Percentiles rank a stretch among this genome's conserved stretches.
Evolutionary conservation across 768 basidiomycete species (phyloP).

Genomic region (Lactarius deliciosus): DNA sequence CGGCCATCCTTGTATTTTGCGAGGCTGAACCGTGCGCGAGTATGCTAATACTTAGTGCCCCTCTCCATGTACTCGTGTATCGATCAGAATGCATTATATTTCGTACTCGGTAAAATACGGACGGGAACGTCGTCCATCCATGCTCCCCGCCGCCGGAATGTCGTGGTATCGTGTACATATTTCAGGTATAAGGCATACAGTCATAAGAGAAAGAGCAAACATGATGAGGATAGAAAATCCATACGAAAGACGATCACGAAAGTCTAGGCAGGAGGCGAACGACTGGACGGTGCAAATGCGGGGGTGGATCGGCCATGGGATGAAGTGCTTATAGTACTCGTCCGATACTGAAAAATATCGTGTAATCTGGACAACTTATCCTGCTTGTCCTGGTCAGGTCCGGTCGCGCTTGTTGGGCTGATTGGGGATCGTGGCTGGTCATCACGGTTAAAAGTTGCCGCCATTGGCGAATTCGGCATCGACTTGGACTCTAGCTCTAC

Average conservation of each 20-base stretch:
- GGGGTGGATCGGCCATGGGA: slow-evolving; percentile 34
- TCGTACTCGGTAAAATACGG: slow-evolving; percentile 17
- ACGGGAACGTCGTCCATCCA: slow-evolving; percentile 15
- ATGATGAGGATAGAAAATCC: background rate
- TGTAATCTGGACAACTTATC: slow-evolving; percentile 74
- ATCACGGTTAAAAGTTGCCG: slow-evolving; percentile 7
- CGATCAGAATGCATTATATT: slow-evolving; percentile 5
- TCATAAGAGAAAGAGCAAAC: slow-evolving; percentile 5
- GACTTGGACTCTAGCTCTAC: slow-evolving; percentile 31
- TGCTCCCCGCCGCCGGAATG: background rate
- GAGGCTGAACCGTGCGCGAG: background rate
- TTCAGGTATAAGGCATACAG: slow-evolving; percentile 25
- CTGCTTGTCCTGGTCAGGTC: slow-evolving; percentile 42
- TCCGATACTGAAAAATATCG: slow-evolving; percentile 80
- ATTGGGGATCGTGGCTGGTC: slow-evolving; percentile 29
- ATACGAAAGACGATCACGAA: background rate
- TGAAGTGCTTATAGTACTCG: slow-evolving; percentile 56
- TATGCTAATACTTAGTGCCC: background rate
- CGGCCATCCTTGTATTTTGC: background rate
- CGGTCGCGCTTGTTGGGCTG: slow-evolving; percentile 28
- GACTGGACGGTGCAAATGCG: slow-evolving; percentile 16
- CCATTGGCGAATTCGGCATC: slow-evolving; percentile 5
- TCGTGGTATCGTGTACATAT: slow-evolving; percentile 23
- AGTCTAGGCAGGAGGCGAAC: slow-evolving; percentile 18
- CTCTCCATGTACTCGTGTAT: background rate